These are phyloP conservation scores for Nannizziopsis barbatae DNA, from an alignment of 2,329 filamentous ascomycete genomes.

Conservation along the genomic window DNA sequence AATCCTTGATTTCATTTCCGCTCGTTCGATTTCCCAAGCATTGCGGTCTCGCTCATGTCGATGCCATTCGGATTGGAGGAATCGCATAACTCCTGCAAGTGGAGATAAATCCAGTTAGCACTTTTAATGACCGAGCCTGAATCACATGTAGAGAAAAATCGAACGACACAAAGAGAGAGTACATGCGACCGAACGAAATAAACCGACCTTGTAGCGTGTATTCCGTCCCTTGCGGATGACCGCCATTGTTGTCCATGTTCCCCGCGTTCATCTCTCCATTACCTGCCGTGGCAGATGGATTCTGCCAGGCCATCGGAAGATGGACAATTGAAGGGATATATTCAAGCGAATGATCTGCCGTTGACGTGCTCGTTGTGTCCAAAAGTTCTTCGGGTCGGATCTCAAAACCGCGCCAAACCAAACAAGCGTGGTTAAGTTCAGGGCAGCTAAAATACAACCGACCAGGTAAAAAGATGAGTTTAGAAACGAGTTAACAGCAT, in stretches of 20 bases:
- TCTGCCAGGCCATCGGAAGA: conserved; percentile 57
- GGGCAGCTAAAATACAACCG: too few relatives aligned
- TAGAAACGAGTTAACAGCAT: too few relatives aligned
- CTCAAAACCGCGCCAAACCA: too few relatives aligned
- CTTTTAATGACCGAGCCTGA: neutral
- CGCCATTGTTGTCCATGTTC: conserved; percentile 34
- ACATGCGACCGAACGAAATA: neutral
- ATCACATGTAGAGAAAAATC: neutral
- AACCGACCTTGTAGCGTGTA: conserved; percentile 59
- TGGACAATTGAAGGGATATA: neutral
- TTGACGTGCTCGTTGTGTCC: neutral
- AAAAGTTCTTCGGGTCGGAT: neutral
- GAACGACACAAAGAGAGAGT: neutral
- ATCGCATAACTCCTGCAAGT: conserved; percentile 82
- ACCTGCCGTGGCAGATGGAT: conserved; percentile 50
- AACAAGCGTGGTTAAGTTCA: too few relatives aligned
- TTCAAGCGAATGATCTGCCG: neutral
- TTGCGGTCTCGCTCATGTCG: conserved; percentile 95
- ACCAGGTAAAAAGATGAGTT: too few relatives aligned
- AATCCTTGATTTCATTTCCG: conserved; percentile 97
- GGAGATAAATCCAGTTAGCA: conserved; percentile 18
- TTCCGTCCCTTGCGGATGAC: conserved; percentile 53
- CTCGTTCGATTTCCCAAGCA: conserved; percentile 96
- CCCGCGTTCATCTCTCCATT: conserved; percentile 44
- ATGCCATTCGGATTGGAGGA: conserved; percentile 98